Conservation (phyloP, 2,329 filamentous ascomycete species). For the Penicillium sp. region DNA sequence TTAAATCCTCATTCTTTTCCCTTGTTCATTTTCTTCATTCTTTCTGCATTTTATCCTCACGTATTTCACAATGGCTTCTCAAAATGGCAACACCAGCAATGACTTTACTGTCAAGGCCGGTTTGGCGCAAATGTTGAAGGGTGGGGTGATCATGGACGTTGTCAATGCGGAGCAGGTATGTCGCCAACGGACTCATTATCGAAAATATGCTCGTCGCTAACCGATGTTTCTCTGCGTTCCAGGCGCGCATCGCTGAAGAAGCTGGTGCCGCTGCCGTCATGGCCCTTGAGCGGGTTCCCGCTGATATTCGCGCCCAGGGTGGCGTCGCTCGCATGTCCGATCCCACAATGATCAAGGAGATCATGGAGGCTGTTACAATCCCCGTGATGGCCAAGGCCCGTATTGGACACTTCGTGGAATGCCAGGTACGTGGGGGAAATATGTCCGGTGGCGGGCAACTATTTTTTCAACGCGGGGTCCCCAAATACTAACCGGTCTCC, state of each 20-base stretch:
- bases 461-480: neutral
- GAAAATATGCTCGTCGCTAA: neutral
- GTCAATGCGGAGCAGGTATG: slow-evolving; percentile 75
- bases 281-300: slow-evolving; percentile 94
- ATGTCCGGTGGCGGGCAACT: neutral
- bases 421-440: slow-evolving; percentile 54
- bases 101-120: slow-evolving; percentile 90
- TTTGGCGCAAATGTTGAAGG: slow-evolving; percentile 96
- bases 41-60: slow-evolving; percentile 3
- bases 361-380: slow-evolving; percentile 90
- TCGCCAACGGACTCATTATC: neutral
- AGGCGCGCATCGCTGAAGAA: slow-evolving; percentile 95
- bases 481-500: neutral
- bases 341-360: slow-evolving; percentile 88
- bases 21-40: slow-evolving; percentile 6
- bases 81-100: slow-evolving; percentile 37
- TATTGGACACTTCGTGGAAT: slow-evolving; percentile 97
- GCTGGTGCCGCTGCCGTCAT: slow-evolving; percentile 95
- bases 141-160: slow-evolving; percentile 99
- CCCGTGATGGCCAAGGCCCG: slow-evolving; percentile 98
- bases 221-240: neutral
- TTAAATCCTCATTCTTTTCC: slow-evolving; percentile 7
- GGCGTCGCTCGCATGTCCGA: slow-evolving; percentile 97
- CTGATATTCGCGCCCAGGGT: slow-evolving; percentile 86
- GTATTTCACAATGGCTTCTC: slow-evolving; percentile 32